A percentile compares a stretch with the other conserved stretches of the same genome.
Evolutionary conservation across 2,329 filamentous ascomycete species (phyloP).

Genomic region (Chrysoporthe puriensis): DNA sequence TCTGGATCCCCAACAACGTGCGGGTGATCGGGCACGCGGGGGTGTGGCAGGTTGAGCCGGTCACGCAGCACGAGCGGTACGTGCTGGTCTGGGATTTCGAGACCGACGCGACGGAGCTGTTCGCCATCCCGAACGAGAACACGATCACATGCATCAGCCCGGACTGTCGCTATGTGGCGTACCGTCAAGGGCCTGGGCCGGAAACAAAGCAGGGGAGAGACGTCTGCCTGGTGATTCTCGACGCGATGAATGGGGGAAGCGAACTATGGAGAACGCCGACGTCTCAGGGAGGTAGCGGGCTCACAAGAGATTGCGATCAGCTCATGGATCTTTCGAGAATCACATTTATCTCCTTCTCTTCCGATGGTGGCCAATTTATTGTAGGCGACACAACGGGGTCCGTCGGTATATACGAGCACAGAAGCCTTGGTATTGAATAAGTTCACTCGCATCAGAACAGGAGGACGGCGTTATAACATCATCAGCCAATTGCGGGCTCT

Average conservation of each 20-base stretch:
- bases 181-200: slow-evolving; percentile 37
- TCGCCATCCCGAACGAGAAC: slow-evolving; percentile 44
- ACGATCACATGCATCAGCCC: slow-evolving; percentile 42
- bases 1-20: slow-evolving; percentile 46
- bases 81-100: slow-evolving; percentile 46
- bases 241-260: slow-evolving; percentile 40
- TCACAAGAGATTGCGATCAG: slow-evolving; percentile 37
- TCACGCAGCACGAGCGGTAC: slow-evolving; percentile 38
- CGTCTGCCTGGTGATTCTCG: slow-evolving; percentile 39
- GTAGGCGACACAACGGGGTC: slow-evolving; percentile 41
- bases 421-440: background rate
- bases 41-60: slow-evolving; percentile 41
- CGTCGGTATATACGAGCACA: slow-evolving; percentile 40
- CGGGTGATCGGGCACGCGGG: slow-evolving; percentile 37
- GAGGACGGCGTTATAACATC: too few relatives aligned
- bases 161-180: slow-evolving; percentile 45
- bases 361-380: slow-evolving; percentile 42
- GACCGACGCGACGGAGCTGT: slow-evolving; percentile 40
- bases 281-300: slow-evolving; percentile 34
- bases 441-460: background rate
- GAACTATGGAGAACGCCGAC: slow-evolving; percentile 45
- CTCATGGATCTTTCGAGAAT: slow-evolving; percentile 41
- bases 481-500: too few relatives aligned
- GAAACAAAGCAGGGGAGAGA: slow-evolving; percentile 17
- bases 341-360: slow-evolving; percentile 43